Evolutionary conservation across 768 basidiomycete genomes (phyloP), one percentile per base, ranked within the genome.

Genomic region (Boletus vermiculosoides): DNA sequence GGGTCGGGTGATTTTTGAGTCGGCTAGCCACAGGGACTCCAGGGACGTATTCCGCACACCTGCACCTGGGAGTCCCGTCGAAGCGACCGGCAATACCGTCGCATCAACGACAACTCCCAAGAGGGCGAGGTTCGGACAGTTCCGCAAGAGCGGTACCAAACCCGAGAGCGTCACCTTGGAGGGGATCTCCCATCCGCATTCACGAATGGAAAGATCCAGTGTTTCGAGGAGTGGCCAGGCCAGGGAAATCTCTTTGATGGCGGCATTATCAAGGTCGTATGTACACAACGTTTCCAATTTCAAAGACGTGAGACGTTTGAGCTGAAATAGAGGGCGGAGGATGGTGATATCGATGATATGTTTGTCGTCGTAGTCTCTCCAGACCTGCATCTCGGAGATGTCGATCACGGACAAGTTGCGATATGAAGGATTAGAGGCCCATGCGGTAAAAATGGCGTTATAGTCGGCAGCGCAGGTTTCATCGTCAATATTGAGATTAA

Each of bases 401-500:
- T 69, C 68, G 49, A 69, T 63, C 20, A 58, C 52, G 20, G 68
- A 68, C 8, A 69, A 2, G 28, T 70, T 61, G n/a, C 45, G 63
- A 22, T 70, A 69, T 3, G 58, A 50, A 0, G 63, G 66, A 33
- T 68, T 59, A 5, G 58, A 49, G 36, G 64, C 66, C 68, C 68
- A 70, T 4, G 45, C 6, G 3, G 61, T 54, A 39, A 69, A 69
- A 13, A 70, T 68, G 45, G 36, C 34, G 7, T 62, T 48, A 41
- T 70, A 69, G 50, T 61, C 63, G 18, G 60, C 52, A 51, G 68
- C 68, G 45, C 63, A 63, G 7, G 66, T 68, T 66, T 69, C 68
- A 51, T 69, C 68, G 50, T 69, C 68, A 50, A 69, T 50, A 30
- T 70, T 69, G 68, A 70, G 66, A 65, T 70, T 69, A 42, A 69